phyloP scores from a whole-genome alignment of 139 green algal species.

The Micractinium conductrix region DNA sequence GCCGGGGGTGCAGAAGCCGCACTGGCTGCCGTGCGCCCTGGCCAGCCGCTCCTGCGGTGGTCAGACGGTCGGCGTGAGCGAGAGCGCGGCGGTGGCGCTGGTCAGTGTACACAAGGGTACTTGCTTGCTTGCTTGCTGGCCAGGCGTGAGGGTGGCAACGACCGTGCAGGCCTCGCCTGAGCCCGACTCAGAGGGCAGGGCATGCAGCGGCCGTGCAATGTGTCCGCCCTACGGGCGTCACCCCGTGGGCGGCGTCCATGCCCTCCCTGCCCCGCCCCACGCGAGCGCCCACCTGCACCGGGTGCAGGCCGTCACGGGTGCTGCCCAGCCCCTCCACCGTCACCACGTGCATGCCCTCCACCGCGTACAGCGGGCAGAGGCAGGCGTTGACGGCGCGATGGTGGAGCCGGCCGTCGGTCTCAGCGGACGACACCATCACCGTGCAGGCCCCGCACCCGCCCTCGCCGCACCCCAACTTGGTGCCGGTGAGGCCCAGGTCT shows the following conservation, averaged over 20 bases:
- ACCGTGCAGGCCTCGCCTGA: no score
- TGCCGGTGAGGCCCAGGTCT: conserved; percentile 86
- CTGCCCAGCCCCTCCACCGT: conserved; percentile 90
- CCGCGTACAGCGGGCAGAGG: conserved; percentile 92
- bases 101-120: no score
- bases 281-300: no score
- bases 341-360: conserved; percentile 91
- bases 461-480: conserved; percentile 97
- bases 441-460: conserved; percentile 97
- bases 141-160: no score
- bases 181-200: no score
- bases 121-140: no score
- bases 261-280: no score
- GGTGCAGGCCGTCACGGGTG: conserved; percentile 84
- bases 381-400: conserved; percentile 95
- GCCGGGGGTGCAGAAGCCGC: conserved; percentile 98
- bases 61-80: no score
- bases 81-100: no score
- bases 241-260: no score
- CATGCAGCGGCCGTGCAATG: no score
- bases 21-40: conserved; percentile 93
- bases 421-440: conserved; percentile 86
- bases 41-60: conserved; percentile 82
- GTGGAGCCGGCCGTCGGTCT: conserved; percentile 57
- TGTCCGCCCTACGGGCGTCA: no score